phyloP scores from a whole-genome alignment of 2,329 filamentous ascomycete species.

The Hypoxylon sp. region DNA sequence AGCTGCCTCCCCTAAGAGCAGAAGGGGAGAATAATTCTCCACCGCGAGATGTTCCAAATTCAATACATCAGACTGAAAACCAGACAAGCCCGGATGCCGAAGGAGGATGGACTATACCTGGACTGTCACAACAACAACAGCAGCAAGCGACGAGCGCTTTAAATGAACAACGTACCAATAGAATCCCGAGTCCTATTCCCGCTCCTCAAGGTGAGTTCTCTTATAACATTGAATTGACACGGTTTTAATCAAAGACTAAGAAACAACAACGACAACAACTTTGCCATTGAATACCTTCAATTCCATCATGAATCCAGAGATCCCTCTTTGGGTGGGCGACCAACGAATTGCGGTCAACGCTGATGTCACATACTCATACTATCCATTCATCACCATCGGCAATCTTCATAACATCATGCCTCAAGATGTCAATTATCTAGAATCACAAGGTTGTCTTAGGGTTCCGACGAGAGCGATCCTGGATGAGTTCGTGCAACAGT shows the following conservation, averaged over 20 bases:
- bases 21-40: constrained; percentile 37
- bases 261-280: constrained; percentile 37
- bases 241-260: constrained; percentile 31
- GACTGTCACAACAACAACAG: constrained; percentile 28
- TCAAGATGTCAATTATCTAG: constrained; percentile 64
- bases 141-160: constrained; percentile 25
- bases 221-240: not conserved
- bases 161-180: constrained; percentile 40
- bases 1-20: constrained; percentile 39
- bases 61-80: constrained; percentile 28
- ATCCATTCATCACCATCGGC: constrained; percentile 60
- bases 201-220: constrained; percentile 42
- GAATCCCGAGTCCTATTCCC: constrained; percentile 36
- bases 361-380: constrained; percentile 61
- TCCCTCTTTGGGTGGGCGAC: constrained; percentile 51
- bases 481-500: constrained; percentile 65
- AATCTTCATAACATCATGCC: constrained; percentile 59
- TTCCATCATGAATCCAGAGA: constrained; percentile 41
- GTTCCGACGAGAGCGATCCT: constrained; percentile 60
- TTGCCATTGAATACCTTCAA: constrained; percentile 46
- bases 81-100: constrained; percentile 28
- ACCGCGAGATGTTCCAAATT: constrained; percentile 33
- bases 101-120: constrained; percentile 31
- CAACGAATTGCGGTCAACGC: constrained; percentile 50
- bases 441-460: constrained; percentile 62